Evolutionary conservation across 148 eudicot genomes (phyloP).

Genomic region (Dysphania ambrosioides): DNA sequence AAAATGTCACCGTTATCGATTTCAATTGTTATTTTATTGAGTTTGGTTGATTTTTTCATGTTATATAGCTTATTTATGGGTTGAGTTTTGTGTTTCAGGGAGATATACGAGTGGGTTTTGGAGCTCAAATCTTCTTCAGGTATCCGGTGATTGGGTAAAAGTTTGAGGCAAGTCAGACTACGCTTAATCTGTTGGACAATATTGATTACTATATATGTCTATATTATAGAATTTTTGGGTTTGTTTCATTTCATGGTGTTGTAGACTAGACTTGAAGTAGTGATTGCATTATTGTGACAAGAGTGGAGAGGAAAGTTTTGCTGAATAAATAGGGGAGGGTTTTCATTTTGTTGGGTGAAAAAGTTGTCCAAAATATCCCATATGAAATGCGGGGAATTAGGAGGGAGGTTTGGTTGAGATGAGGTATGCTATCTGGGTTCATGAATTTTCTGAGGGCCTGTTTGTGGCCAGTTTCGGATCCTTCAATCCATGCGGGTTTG

Average conservation of each 20-base stretch:
- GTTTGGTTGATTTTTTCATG: conserved; percentile 19
- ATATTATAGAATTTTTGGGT: conserved; percentile 16
- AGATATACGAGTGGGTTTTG: conserved; percentile 20
- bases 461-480: conserved; percentile 65
- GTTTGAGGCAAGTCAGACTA: conserved; percentile 9
- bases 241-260: conserved; percentile 15
- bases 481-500: conserved; percentile 37
- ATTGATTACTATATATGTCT: no score
- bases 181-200: conserved; percentile 24
- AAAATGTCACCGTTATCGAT: conserved; percentile 16
- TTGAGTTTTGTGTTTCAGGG: conserved; percentile 28
- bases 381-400: conserved; percentile 47
- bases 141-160: no score
- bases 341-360: neutral
- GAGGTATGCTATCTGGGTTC: conserved; percentile 81
- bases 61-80: conserved; percentile 1
- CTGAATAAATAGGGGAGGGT: neutral
- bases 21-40: conserved; percentile 10
- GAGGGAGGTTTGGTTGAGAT: conserved; percentile 72
- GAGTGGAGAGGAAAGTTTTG: conserved; percentile 6
- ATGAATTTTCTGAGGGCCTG: conserved; percentile 86
- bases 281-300: conserved; percentile 21
- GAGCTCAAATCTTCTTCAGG: conserved; percentile 6
- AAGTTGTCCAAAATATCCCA: conserved; percentile 14
- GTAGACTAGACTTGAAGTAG: conserved; percentile 4